Evolutionary conservation across 441 rosid species (phyloP).

Genomic region (Bocquillonia castaneifolia): DNA sequence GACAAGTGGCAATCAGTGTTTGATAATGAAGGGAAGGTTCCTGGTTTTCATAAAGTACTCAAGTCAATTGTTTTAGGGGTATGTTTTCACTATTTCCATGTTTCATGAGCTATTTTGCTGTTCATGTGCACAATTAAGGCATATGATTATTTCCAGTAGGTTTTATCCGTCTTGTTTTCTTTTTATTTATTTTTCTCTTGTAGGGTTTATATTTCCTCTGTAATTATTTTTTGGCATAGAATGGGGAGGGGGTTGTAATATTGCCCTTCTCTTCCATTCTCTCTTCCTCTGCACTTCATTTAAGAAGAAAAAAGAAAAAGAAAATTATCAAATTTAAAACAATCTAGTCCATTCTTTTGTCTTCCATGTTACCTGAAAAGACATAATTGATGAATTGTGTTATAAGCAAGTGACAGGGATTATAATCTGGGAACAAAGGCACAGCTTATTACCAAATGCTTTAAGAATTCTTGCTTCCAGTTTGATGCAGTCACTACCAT

Average conservation of each 20-base stretch:
- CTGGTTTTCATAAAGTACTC: constrained; percentile 73
- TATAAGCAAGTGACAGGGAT: neutral
- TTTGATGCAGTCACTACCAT: neutral
- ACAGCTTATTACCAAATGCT: neutral
- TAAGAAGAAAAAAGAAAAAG: neutral
- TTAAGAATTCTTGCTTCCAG: neutral
- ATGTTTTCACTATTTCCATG: constrained; percentile 29
- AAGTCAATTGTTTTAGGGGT: constrained; percentile 79
- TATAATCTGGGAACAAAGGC: neutral
- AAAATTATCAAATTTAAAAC: neutral
- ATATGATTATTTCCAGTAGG: too few relatives aligned
- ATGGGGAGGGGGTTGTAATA: neutral
- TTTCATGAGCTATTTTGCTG: constrained; percentile 4
- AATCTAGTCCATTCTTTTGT: neutral
- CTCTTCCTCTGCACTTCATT: neutral
- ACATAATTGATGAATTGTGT: neutral
- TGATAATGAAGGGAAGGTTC: constrained; percentile 77
- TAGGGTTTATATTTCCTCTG: neutral
- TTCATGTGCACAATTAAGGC: neutral
- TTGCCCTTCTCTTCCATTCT: neutral
- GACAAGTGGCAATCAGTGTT: constrained; percentile 80
- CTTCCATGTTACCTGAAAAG: neutral
- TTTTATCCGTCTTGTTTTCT: neutral
- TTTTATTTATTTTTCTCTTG: neutral
- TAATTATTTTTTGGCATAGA: neutral